Evolutionary conservation across 768 basidiomycete genomes (phyloP).

Genomic region (Candolleomyces aberdarensis): DNA sequence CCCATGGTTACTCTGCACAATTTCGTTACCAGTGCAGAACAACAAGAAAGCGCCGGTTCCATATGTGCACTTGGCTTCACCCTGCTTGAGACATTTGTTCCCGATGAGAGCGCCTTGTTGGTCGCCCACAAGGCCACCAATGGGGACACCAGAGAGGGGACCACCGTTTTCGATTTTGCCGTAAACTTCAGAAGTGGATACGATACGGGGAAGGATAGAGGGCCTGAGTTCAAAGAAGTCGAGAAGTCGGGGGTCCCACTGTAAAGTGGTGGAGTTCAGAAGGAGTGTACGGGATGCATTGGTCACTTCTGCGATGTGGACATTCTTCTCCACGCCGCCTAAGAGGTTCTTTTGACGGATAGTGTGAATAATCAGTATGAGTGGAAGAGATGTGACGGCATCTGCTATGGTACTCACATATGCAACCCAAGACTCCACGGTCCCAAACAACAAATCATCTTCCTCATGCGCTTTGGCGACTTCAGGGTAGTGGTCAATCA

Average conservation of each 20-base stretch:
- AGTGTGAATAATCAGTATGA: constrained; percentile 2
- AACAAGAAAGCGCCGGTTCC: constrained; percentile 96
- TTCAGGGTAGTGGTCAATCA: constrained; percentile 82
- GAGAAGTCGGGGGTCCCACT: constrained; percentile 82
- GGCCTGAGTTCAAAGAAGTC: constrained; percentile 81
- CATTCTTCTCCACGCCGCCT: constrained; percentile 63
- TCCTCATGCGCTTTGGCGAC: constrained; percentile 76
- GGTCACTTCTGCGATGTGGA: constrained; percentile 90
- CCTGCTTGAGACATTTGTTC: constrained; percentile 88
- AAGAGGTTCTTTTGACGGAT: constrained; percentile 62
- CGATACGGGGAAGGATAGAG: constrained; percentile 81
- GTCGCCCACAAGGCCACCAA: constrained; percentile 95
- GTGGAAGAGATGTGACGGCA: background rate
- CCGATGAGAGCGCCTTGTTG: constrained; percentile 97
- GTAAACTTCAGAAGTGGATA: constrained; percentile 91
- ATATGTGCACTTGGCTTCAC: constrained; percentile 97
- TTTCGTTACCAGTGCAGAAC: constrained; percentile 88
- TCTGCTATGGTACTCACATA: constrained; percentile 54
- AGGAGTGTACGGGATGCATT: constrained; percentile 97
- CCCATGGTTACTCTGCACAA: constrained; percentile 83
- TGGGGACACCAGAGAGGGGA: constrained; percentile 68
- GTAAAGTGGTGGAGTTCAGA: constrained; percentile 74
- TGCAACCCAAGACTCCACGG: constrained; percentile 94
- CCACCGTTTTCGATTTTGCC: constrained; percentile 65
- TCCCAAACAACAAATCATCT: constrained; percentile 87